phyloP scores from a whole-genome alignment of 2,329 filamentous ascomycete genomes.

The Colletotrichum orbiculare region DNA sequence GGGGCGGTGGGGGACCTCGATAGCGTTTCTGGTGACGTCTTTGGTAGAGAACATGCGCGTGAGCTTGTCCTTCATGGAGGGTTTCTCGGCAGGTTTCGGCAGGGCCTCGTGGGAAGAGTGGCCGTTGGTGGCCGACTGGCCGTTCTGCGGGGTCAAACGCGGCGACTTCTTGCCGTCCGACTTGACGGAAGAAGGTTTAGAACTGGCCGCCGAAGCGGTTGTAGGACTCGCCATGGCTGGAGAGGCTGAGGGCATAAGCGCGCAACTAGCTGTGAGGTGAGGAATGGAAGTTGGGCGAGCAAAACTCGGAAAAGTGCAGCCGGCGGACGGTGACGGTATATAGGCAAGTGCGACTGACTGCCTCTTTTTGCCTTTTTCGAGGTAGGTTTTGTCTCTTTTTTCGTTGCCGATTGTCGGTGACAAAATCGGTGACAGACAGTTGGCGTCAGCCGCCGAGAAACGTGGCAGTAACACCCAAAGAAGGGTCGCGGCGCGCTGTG shows the following conservation, averaged over 20 bases:
- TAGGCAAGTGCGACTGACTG: slow-evolving; percentile 27
- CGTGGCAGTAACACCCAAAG: slow-evolving; percentile 14
- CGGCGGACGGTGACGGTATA: slow-evolving; percentile 24
- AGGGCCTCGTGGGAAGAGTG: slow-evolving; percentile 44
- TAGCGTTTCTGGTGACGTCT: slow-evolving; percentile 55
- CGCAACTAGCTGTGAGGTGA: background rate
- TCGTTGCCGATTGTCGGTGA: slow-evolving; percentile 8
- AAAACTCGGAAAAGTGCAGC: background rate
- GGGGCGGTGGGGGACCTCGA: slow-evolving; percentile 47
- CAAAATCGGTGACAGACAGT: slow-evolving; percentile 19
- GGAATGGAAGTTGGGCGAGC: slow-evolving; percentile 8
- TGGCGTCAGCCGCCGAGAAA: slow-evolving; percentile 29
- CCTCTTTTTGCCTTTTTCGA: slow-evolving; percentile 11
- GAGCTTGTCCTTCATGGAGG: slow-evolving; percentile 72
- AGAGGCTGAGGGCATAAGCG: slow-evolving; percentile 34
- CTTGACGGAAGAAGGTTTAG: slow-evolving; percentile 61
- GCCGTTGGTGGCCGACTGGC: slow-evolving; percentile 40
- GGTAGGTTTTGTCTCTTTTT: slow-evolving; percentile 1
- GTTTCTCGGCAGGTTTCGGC: slow-evolving; percentile 59
- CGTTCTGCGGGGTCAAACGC: slow-evolving; percentile 53
- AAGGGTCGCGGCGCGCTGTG: slow-evolving; percentile 11
- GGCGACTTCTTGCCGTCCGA: slow-evolving; percentile 55
- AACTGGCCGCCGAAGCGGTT: slow-evolving; percentile 53
- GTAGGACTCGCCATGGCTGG: slow-evolving; percentile 35
- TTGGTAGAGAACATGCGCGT: slow-evolving; percentile 74